A percentile compares a stretch with the other conserved stretches of the same genome.
Evolutionary conservation across 805 yeast species (phyloP).

Genomic region (Priceomyces medius): DNA sequence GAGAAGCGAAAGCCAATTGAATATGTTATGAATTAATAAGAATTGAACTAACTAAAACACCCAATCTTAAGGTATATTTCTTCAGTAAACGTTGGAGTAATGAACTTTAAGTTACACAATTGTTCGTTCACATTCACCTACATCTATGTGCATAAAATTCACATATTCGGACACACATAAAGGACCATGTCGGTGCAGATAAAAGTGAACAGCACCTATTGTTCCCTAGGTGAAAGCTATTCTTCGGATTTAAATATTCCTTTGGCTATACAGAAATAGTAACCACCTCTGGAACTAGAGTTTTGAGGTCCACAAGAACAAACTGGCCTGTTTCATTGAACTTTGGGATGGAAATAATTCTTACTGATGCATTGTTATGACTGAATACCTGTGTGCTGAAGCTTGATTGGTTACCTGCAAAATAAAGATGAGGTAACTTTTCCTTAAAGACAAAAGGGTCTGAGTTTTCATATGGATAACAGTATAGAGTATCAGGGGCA

Average conservation of each 20-base stretch:
- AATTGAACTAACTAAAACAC: too few relatives aligned
- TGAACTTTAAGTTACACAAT: too few relatives aligned
- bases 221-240: too few relatives aligned
- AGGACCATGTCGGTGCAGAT: too few relatives aligned
- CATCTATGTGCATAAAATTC: background rate
- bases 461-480: constrained; percentile 71
- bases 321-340: constrained; percentile 63
- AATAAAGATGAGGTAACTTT: constrained; percentile 82
- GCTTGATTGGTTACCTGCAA: constrained; percentile 78
- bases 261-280: constrained; percentile 10
- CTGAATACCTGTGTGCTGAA: constrained; percentile 47
- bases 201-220: too few relatives aligned
- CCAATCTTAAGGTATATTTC: too few relatives aligned
- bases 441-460: constrained; percentile 78
- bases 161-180: background rate
- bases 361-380: constrained; percentile 30
- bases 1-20: too few relatives aligned
- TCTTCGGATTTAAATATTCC: too few relatives aligned
- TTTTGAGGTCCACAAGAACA: constrained; percentile 20
- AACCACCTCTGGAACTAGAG: constrained; percentile 49
- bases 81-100: too few relatives aligned
- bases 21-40: too few relatives aligned
- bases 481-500: constrained; percentile 92
- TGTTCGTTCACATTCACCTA: background rate
- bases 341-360: constrained; percentile 67